These are phyloP conservation scores for Gremmenia infestans DNA, from an alignment of 2,329 filamentous ascomycete species.

Conservation along the genomic window DNA sequence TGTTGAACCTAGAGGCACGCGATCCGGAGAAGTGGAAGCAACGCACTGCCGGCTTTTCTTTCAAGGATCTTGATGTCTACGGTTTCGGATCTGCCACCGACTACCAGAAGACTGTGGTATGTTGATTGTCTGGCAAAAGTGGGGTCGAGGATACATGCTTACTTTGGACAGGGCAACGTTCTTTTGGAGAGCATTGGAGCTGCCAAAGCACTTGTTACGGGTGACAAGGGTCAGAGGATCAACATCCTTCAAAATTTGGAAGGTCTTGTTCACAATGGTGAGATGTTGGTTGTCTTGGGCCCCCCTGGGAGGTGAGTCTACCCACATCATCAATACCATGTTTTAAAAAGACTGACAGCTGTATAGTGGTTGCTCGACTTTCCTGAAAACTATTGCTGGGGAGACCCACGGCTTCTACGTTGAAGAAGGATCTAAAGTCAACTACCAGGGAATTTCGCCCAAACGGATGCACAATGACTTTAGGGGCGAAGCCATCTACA, in stretches of 20 bases:
- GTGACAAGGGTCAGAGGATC: conserved; percentile 40
- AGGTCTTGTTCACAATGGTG: conserved; percentile 57
- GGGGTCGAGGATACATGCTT: not conserved
- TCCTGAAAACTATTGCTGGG: conserved; percentile 56
- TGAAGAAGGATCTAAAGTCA: conserved; percentile 46
- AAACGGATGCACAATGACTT: conserved; percentile 54
- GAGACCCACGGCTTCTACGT: conserved; percentile 54
- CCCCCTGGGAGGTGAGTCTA: conserved; percentile 55
- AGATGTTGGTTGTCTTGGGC: conserved; percentile 65
- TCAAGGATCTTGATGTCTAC: conserved; percentile 63
- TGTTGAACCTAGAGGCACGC: conserved; percentile 48
- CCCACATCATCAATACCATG: not conserved
- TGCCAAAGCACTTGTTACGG: conserved; percentile 44
- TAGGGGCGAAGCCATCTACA: conserved; percentile 66
- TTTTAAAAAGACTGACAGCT: not conserved
- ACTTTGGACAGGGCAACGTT: conserved; percentile 41
- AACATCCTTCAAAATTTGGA: conserved; percentile 59
- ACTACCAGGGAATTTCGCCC: conserved; percentile 55
- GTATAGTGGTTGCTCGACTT: conserved; percentile 56
- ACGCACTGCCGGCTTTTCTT: conserved; percentile 59
- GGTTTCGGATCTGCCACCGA: conserved; percentile 64
- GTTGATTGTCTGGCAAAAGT: not conserved
- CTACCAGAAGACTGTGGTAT: conserved; percentile 59
- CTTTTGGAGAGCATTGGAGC: conserved; percentile 44
- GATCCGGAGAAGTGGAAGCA: conserved; percentile 48